Conservation (phyloP, 345 rosid species). For the Syzygium jambos region DNA sequence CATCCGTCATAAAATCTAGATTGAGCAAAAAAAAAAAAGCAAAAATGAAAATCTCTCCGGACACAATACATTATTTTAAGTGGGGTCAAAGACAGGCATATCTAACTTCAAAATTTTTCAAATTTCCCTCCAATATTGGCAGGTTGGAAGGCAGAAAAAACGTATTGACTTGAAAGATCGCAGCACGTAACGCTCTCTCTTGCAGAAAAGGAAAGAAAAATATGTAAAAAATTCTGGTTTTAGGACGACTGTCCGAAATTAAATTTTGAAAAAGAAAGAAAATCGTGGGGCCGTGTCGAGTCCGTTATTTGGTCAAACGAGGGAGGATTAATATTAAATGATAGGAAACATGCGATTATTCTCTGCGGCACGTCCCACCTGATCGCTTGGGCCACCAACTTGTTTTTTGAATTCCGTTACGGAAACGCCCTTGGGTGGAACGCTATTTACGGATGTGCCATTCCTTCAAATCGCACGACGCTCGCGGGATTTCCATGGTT, state of each 20-base stretch:
- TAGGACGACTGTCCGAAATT: background rate
- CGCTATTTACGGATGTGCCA: background rate
- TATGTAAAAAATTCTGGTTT: background rate
- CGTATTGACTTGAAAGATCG: background rate
- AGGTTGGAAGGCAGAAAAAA: background rate
- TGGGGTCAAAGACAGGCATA: background rate
- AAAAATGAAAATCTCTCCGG: background rate
- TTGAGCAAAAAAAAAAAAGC: background rate
- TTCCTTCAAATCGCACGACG: rapidly evolving
- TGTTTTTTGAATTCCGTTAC: background rate
- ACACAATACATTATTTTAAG: background rate
- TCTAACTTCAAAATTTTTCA: background rate
- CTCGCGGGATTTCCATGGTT: background rate
- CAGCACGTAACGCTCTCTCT: background rate
- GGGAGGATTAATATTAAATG: background rate
- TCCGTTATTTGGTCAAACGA: background rate
- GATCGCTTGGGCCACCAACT: background rate
- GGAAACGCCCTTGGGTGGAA: background rate
- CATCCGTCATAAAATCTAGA: background rate
- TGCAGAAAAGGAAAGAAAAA: background rate
- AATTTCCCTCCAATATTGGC: background rate
- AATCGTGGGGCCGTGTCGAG: background rate
- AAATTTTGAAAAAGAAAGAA: background rate
- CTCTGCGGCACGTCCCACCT: background rate
- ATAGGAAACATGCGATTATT: background rate